Evolutionary conservation across 208 protist species (phyloP).

Genomic region (Naegleria gruberi): DNA sequence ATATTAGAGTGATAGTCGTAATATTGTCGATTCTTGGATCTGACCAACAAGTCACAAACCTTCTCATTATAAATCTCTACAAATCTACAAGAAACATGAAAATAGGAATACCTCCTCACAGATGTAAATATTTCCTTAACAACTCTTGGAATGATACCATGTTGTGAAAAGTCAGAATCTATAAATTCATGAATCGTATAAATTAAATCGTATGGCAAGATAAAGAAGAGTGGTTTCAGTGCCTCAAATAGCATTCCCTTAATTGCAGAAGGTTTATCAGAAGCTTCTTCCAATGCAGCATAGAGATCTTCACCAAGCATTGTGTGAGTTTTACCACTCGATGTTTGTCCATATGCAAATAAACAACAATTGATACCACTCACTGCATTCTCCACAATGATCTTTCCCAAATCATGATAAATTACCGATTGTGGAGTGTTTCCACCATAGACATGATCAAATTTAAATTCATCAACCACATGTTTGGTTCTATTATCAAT

Average conservation of each 20-base stretch:
- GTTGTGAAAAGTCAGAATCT: neutral
- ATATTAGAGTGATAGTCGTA: too few species aligned
- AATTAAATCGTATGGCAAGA: neutral
- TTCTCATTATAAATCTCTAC: constrained; percentile 81
- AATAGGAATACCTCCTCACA: neutral
- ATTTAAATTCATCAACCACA: neutral
- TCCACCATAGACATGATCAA: constrained; percentile 21
- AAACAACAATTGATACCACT: neutral
- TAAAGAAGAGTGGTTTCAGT: neutral
- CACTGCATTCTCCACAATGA: neutral
- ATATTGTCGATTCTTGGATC: too few species aligned
- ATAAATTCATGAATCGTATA: neutral
- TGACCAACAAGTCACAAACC: constrained; percentile 61
- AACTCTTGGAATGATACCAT: constrained; percentile 37
- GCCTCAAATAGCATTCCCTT: neutral
- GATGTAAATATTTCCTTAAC: constrained; percentile 39
- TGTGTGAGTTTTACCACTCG: neutral
- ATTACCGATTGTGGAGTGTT: neutral
- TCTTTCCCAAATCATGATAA: neutral
- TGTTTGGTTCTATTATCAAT: neutral
- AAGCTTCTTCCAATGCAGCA: neutral
- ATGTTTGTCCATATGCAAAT: constrained; percentile 24
- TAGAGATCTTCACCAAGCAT: constrained; percentile 3
- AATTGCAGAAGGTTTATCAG: neutral
- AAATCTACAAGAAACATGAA: constrained; percentile 55